Conservation (phyloP, 805 yeast genomes). For the Tetrapisispora iriomotensis region DNA sequence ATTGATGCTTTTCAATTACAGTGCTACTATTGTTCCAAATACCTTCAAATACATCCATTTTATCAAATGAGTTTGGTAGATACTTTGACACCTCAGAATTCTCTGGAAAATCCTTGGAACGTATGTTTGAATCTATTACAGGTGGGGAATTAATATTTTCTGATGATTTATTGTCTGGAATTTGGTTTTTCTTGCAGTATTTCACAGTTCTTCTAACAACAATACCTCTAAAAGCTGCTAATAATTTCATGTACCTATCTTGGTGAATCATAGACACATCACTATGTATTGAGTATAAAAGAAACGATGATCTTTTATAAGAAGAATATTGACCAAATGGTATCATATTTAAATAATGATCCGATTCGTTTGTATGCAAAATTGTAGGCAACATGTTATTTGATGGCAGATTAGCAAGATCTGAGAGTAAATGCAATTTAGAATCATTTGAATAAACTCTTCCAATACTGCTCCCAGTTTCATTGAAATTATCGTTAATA, state of each 20-base stretch:
- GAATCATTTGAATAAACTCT: too few relatives aligned
- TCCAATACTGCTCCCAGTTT: too few relatives aligned
- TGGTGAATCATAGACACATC: slow-evolving; percentile 20
- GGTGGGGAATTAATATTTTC: too few relatives aligned
- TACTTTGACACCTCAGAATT: neutral
- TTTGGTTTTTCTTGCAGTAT: slow-evolving; percentile 4
- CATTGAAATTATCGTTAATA: too few relatives aligned
- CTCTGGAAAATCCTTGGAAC: neutral
- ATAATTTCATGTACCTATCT: slow-evolving; percentile 19
- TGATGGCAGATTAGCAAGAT: neutral
- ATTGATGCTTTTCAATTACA: slow-evolving; percentile 10
- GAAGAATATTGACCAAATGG: slow-evolving; percentile 20
- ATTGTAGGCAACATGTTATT: neutral
- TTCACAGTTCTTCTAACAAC: slow-evolving; percentile 16
- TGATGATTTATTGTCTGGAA: too few relatives aligned
- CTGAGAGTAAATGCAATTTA: neutral
- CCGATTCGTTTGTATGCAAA: neutral
- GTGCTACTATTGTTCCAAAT: slow-evolving; percentile 2
- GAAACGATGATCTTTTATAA: slow-evolving; percentile 23
- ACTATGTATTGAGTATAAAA: slow-evolving; percentile 16
- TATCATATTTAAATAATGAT: slow-evolving; percentile 13
- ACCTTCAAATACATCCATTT: neutral
- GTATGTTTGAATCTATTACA: neutral
- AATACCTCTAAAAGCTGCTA: slow-evolving; percentile 15
- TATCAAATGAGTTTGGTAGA: neutral